These are phyloP conservation scores for Cordyceps pruinosa DNA, from an alignment of 2,329 filamentous ascomycete species.

Conservation along the genomic window DNA sequence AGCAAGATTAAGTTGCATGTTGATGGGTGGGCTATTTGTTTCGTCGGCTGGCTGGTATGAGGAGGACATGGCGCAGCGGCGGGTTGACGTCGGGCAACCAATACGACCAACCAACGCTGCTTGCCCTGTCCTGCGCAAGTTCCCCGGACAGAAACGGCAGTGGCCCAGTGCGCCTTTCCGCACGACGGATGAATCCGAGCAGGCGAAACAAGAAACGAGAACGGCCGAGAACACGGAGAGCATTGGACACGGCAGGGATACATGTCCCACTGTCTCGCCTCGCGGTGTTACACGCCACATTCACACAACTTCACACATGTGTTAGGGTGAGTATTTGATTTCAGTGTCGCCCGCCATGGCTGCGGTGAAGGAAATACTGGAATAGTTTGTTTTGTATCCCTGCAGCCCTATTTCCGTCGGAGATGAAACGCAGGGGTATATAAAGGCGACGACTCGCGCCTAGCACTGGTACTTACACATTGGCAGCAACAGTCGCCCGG, in stretches of 20 bases:
- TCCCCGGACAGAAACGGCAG: not conserved
- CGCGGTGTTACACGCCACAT: not conserved
- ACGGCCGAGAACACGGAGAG: not conserved
- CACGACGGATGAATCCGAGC: not conserved
- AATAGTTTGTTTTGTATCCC: not conserved
- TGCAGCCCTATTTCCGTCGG: not conserved
- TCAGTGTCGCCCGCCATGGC: not conserved
- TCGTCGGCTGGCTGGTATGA: not conserved
- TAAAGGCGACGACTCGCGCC: not conserved
- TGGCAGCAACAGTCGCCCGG: not conserved
- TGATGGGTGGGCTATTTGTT: not conserved
- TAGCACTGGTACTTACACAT: not conserved
- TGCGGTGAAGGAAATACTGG: not conserved
- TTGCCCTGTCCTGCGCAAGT: no score
- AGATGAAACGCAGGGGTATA: not conserved
- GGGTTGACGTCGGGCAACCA: not conserved
- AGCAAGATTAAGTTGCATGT: not conserved
- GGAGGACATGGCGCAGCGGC: not conserved
- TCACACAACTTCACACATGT: not conserved
- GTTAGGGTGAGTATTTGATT: not conserved
- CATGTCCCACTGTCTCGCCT: not conserved
- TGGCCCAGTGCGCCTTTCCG: not conserved
- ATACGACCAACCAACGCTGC: no score
- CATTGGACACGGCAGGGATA: not conserved
- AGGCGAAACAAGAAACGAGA: not conserved